Conservation (phyloP, 2,329 filamentous ascomycete genomes). For the Alternaria brassicicola region DNA sequence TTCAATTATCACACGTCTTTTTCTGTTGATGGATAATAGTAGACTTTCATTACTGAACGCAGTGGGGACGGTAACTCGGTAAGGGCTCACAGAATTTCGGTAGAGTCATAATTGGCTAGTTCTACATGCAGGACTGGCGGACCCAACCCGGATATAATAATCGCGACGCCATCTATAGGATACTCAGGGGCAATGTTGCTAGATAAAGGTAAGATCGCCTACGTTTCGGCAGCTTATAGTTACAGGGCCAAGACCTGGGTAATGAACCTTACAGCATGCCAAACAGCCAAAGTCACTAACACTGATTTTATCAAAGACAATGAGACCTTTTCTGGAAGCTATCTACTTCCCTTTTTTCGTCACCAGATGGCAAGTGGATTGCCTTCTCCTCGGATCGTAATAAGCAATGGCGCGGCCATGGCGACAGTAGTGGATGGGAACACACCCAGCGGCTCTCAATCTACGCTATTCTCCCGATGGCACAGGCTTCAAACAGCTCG, state of each 20-base stretch:
- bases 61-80: neutral
- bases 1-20: neutral
- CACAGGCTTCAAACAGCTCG: neutral
- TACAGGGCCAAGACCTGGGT: neutral
- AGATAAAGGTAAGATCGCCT: no score
- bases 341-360: neutral
- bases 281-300: neutral
- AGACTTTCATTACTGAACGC: neutral
- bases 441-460: neutral
- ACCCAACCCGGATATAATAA: no score
- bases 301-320: neutral
- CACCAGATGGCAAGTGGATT: neutral
- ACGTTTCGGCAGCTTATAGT: neutral
- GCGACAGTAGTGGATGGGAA: neutral
- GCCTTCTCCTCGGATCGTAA: neutral
- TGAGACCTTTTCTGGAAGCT: neutral
- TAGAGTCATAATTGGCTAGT: neutral
- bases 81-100: neutral
- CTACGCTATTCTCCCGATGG: neutral
- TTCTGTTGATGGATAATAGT: neutral
- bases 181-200: no score
- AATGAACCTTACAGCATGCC: neutral
- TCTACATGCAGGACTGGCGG: neutral
- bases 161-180: no score
- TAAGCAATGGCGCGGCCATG: neutral